Conservation (phyloP, 768 basidiomycete genomes). For the Rhodotorula taiwanensis region DNA sequence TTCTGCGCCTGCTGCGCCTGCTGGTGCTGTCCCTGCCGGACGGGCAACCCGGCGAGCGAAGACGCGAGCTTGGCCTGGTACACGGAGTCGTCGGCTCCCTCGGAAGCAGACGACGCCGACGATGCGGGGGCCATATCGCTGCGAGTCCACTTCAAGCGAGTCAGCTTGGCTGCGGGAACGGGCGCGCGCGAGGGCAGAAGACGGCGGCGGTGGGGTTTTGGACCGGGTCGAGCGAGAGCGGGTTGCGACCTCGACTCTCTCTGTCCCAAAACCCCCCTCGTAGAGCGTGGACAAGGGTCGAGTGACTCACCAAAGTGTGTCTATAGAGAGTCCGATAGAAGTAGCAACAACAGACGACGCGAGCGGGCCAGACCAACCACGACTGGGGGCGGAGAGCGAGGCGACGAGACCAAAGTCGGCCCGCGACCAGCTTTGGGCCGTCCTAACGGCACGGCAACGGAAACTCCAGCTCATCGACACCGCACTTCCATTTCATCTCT, state of each 20-base stretch:
- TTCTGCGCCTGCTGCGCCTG: neutral
- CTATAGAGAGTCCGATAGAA: neutral
- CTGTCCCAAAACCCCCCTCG: too few relatives aligned
- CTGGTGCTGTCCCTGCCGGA: constrained; percentile 3
- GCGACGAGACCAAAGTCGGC: neutral
- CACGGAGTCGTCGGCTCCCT: constrained; percentile 2
- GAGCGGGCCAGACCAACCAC: neutral
- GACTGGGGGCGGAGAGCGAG: too few relatives aligned
- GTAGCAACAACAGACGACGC: neutral
- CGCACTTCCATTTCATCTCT: too few relatives aligned
- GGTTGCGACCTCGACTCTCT: too few relatives aligned
- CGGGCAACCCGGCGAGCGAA: constrained; percentile 30
- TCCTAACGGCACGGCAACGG: too few relatives aligned
- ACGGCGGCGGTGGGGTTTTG: too few relatives aligned
- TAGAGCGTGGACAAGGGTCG: too few relatives aligned
- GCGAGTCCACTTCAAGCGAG: too few relatives aligned
- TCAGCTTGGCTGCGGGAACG: too few relatives aligned
- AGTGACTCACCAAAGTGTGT: neutral
- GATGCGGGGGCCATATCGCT: constrained; percentile 28
- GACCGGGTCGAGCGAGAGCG: too few relatives aligned
- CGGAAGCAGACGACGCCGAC: constrained; percentile 18
- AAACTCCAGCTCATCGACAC: too few relatives aligned
- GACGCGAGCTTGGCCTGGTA: constrained; percentile 16
- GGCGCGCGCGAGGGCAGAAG: too few relatives aligned
- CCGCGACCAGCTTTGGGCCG: neutral